Conservation (phyloP, 305 asterid genomes). For the Rubia balearica region DNA sequence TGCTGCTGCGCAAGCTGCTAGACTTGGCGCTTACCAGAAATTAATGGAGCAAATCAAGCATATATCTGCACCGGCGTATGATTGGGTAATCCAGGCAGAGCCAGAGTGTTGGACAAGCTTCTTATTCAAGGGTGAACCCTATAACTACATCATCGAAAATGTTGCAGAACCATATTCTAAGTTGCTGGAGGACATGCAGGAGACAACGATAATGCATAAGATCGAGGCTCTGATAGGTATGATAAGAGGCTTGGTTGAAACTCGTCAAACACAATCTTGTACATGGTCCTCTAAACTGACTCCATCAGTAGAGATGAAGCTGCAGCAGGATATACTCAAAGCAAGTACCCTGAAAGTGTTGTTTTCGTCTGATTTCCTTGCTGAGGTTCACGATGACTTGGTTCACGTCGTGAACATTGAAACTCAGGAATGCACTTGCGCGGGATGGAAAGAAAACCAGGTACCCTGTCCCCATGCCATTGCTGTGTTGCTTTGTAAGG, state of each 20-base stretch:
- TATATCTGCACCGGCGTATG: constrained; percentile 59
- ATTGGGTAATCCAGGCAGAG: constrained; percentile 63
- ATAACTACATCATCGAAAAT: constrained; percentile 50
- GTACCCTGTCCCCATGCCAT: constrained; percentile 80
- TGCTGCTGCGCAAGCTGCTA: constrained; percentile 70
- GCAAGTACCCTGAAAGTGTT: constrained; percentile 62
- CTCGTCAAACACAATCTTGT: constrained; percentile 40
- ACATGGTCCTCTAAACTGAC: constrained; percentile 54
- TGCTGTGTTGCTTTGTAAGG: constrained; percentile 50
- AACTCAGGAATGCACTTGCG: constrained; percentile 72
- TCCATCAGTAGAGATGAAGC: constrained; percentile 58
- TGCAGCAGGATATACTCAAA: constrained; percentile 47
- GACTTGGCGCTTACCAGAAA: constrained; percentile 46
- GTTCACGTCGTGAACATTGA: constrained; percentile 71
- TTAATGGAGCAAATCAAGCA: constrained; percentile 62
- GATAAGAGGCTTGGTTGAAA: constrained; percentile 44
- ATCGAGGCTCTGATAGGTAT: constrained; percentile 55
- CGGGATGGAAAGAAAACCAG: constrained; percentile 59
- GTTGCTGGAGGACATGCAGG: constrained; percentile 59
- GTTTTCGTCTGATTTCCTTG: constrained; percentile 63
- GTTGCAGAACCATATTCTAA: constrained; percentile 56
- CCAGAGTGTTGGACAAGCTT: constrained; percentile 62
- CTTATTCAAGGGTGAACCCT: constrained; percentile 55
- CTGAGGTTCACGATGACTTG: constrained; percentile 81
- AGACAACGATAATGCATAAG: constrained; percentile 69